A percentile compares a stretch with the other conserved stretches of the same genome.
Evolutionary conservation across 1,139 yeast genomes (phyloP).

Genomic region (Kluyveromyces sp.): DNA sequence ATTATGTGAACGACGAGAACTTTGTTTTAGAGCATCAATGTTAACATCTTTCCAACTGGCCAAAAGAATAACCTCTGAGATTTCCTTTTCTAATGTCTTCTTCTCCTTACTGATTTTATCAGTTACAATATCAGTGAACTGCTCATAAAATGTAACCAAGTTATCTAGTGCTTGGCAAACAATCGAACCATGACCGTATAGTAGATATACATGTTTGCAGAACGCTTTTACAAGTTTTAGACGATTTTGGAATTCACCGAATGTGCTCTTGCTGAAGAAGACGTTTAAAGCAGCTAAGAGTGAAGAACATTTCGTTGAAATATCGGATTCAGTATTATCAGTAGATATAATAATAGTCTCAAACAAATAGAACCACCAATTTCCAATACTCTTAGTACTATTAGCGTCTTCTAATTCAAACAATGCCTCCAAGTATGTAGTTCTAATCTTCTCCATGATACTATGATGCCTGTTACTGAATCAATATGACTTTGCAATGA

Average conservation of each 20-base stretch:
- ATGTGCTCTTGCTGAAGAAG: conserved; percentile 66
- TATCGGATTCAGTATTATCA: conserved; percentile 20
- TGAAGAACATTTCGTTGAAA: conserved; percentile 23
- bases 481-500: conserved; percentile 52
- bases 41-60: conserved; percentile 98
- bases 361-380: conserved; percentile 88
- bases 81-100: conserved; percentile 62
- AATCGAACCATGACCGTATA: conserved; percentile 17
- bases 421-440: conserved; percentile 74
- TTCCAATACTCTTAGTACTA: conserved; percentile 49
- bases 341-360: conserved; percentile 49
- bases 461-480: conserved; percentile 58
- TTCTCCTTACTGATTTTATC: conserved; percentile 41
- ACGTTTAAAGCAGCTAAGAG: conserved; percentile 65
- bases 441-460: conserved; percentile 86
- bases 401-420: conserved; percentile 58
- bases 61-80: conserved; percentile 72
- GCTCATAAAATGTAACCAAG: conserved; percentile 57
- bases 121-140: conserved; percentile 45
- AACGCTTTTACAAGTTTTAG: conserved; percentile 57
- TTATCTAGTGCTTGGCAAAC: conserved; percentile 46
- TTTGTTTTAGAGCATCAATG: conserved; percentile 84
- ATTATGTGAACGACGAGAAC: conserved; percentile 83
- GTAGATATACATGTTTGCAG: conserved; percentile 38
- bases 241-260: conserved; percentile 63